Conservation (phyloP, 208 protist genomes). For the Angomonas deanei region DNA sequence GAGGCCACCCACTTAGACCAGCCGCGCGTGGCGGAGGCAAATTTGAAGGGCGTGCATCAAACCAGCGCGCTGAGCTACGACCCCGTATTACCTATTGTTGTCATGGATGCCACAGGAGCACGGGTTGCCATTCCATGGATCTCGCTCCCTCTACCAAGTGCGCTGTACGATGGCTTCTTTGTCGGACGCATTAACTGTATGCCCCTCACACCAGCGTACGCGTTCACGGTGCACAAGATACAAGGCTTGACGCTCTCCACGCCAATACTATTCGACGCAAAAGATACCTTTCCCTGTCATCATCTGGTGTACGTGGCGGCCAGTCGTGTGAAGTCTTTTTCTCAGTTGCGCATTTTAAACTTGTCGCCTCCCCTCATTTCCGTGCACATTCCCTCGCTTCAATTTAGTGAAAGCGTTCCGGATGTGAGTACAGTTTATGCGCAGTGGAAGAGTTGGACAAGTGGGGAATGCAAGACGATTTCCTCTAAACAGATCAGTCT, state of each 20-base stretch:
- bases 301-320: constrained; percentile 88
- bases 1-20: neutral
- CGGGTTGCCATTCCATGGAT: constrained; percentile 79
- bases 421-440: constrained; percentile 10
- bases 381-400: constrained; percentile 54
- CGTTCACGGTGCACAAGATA: constrained; percentile 89
- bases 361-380: constrained; percentile 63
- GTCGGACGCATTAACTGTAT: constrained; percentile 37
- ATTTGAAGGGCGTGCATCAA: neutral
- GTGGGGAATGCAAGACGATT: neutral
- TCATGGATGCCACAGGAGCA: constrained; percentile 51
- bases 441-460: constrained; percentile 24
- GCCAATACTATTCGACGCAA: constrained; percentile 68
- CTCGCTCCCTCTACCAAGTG: constrained; percentile 20
- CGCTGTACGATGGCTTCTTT: constrained; percentile 29
- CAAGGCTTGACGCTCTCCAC: constrained; percentile 80
- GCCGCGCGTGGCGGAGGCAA: neutral
- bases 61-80: constrained; percentile 3
- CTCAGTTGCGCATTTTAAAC: constrained; percentile 71
- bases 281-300: constrained; percentile 68
- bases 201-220: constrained; percentile 80
- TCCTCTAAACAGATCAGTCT: neutral
- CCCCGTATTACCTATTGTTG: constrained; percentile 55
- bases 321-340: constrained; percentile 69
- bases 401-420: constrained; percentile 41